Evolutionary conservation across 306 rosid genomes (phyloP), one percentile per base, ranked within the genome.

Genomic region (Medicago ruthenica): DNA sequence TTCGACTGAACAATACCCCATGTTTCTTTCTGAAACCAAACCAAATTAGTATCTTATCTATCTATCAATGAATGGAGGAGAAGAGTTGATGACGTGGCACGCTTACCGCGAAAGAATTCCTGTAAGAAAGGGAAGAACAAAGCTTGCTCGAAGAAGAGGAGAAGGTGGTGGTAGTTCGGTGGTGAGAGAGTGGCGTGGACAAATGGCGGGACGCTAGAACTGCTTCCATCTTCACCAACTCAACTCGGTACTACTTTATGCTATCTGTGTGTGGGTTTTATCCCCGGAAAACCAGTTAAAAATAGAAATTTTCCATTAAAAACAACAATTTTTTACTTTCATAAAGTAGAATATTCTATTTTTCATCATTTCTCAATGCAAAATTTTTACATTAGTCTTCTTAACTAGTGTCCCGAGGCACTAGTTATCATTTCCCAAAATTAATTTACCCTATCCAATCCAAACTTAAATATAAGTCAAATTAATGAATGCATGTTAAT

Each of bases 1-100:
- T 80, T 92, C 18, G 93, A 82, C 76, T 95, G 88, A 80, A 95
- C 90, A 96, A 84, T 87, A 69, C 96, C 85, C 97, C 99, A 95
- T 79, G 90, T 71, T 76, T 92, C 93, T 37, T 85, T 89, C 99
- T 95, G 92, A 58, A 58, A 21, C 4, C 3, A 1, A 78, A 54
- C 2, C 7, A 17, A 65, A 83, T 50, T 20, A 67, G 37, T 7
- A 4, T 6, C 65, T 14, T 48, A 48, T 50, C 20, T 48, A 48
- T 50, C 20, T 6, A 15, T 11, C 15, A 34, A 1, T 14, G 20
- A 50, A 63, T 6, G 9, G 37, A 34, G 31, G 40, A 65, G 7
- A 31, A 31, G 1, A 42, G 2, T 39, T 10, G 66, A 64, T 36
- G 55, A 21, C 9, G 55, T 71, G 13, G 50, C 20, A 54, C 22